Base-by-base conservation (phyloP, 2,329 filamentous ascomycete species). In the Parasarocladium wereldwijsianum region DNA sequence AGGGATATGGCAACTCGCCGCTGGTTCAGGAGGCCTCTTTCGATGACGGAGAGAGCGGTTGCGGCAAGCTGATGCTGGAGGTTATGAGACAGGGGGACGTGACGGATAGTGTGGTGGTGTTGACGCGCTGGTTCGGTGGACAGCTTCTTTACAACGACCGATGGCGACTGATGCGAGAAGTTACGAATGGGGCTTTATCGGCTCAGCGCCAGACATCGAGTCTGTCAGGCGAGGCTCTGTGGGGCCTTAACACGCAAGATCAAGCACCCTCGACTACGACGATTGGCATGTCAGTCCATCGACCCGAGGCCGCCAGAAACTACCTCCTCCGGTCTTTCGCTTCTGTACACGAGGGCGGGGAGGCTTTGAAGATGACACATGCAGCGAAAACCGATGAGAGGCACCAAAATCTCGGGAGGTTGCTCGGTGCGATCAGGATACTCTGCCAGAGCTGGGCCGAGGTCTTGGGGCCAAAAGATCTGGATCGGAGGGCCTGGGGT, bases 401-500 rank as follows among this genome's bases (percentile, higher is more conserved):
- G 41, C 71, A 78, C 41, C 62, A 67, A 33, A 85, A 84, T 41
- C 55, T 90, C 2, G 71, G 70, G 0, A 54, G 76, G 33, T 50
- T 92, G 3, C 58, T 93, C 0, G 76, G 70, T 4, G 75, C 80
- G 0, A 56, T 93, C 33, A 68, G 85, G 36, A 47, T 83, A 13
- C 49, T 92, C 2, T 85, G 73, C 42, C 60, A 65, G 26, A 87
- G 81, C 36, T 93, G 84, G 85, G 62, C 65, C 1, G 53, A 58
- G n/a, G 63, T 70, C 17, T 48, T 92, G 19, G 62, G 53, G 16
- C 54, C 56, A 4, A 60, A 66, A 11, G 81, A 93, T 42, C 57
- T 93, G 31, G 81, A 93, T 46, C 64, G 65, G 36, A 67, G 74
- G 35, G 80, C 82, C 12, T 92, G 83, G 81, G 58, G 58, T 8